Conservation (phyloP, 257 asterid species). For the Jaltomata sinuosa region DNA sequence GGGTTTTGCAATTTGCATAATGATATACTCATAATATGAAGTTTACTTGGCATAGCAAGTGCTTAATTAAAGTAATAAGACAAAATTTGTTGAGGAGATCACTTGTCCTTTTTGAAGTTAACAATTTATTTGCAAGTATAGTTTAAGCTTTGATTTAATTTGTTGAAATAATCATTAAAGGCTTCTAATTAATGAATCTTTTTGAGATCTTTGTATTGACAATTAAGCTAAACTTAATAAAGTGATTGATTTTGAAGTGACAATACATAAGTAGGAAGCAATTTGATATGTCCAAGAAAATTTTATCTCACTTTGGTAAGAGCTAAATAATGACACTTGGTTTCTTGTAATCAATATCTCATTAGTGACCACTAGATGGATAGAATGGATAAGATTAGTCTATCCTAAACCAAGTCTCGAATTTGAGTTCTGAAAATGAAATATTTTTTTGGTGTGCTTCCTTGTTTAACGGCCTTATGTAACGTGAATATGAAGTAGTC, state of each 20-base stretch:
- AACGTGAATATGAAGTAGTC: not conserved
- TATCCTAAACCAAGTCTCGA: too few species aligned
- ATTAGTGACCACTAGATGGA: not conserved
- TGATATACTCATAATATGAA: not conserved
- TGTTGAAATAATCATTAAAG: not conserved
- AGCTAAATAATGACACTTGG: not conserved
- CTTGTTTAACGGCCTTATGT: not conserved
- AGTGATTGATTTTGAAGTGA: not conserved
- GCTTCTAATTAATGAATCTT: not conserved
- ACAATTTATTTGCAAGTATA: not conserved
- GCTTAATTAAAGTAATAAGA: not conserved
- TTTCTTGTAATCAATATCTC: not conserved
- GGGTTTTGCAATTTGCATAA: not conserved
- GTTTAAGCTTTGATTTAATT: not conserved
- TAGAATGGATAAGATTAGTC: not conserved
- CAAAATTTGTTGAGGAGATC: not conserved
- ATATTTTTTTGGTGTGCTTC: not conserved
- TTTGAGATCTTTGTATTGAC: not conserved
- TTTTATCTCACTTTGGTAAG: not conserved
- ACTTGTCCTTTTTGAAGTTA: conserved; percentile 7
- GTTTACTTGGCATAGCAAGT: not conserved
- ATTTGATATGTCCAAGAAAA: not conserved
- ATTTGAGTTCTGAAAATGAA: not conserved
- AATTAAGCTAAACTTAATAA: not conserved
- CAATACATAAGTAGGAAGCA: not conserved